Conservation (phyloP, 1,284 basidiomycete genomes). For the Bjerkandera adusta region DNA sequence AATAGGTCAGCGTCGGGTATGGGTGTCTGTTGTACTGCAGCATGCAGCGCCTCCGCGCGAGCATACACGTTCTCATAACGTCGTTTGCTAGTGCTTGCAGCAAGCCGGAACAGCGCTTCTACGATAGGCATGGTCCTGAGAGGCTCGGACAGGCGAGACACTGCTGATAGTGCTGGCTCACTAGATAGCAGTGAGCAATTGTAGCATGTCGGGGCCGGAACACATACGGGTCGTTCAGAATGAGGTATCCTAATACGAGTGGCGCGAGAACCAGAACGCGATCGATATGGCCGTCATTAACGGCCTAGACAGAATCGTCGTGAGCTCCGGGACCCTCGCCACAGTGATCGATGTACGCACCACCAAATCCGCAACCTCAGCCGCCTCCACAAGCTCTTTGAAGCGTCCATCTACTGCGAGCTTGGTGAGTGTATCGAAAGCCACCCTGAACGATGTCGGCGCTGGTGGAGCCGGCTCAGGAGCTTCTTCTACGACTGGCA, state of each 20-base stretch:
- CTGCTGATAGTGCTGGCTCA: conserved; percentile 52
- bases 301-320: conserved; percentile 28
- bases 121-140: conserved; percentile 43
- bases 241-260: conserved; percentile 59
- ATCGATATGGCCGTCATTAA: conserved; percentile 38
- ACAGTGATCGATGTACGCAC: conserved; percentile 37
- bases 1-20: conserved; percentile 45
- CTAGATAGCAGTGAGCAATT: conserved; percentile 30
- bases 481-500: conserved; percentile 8
- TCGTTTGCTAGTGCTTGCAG: conserved; percentile 49
- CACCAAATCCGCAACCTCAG: conserved; percentile 50
- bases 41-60: conserved; percentile 42
- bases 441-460: conserved; percentile 19
- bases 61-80: conserved; percentile 53
- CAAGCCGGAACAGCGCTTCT: conserved; percentile 43
- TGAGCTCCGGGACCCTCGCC: not conserved
- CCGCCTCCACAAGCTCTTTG: conserved; percentile 41
- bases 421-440: conserved; percentile 42
- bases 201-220: not conserved
- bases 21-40: conserved; percentile 39
- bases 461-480: not conserved
- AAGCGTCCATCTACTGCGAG: conserved; percentile 43
- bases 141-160: conserved; percentile 49
- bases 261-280: conserved; percentile 54
- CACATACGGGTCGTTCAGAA: conserved; percentile 56